Evolutionary conservation across 768 basidiomycete species (phyloP).

Genomic region (Calocybe indica): DNA sequence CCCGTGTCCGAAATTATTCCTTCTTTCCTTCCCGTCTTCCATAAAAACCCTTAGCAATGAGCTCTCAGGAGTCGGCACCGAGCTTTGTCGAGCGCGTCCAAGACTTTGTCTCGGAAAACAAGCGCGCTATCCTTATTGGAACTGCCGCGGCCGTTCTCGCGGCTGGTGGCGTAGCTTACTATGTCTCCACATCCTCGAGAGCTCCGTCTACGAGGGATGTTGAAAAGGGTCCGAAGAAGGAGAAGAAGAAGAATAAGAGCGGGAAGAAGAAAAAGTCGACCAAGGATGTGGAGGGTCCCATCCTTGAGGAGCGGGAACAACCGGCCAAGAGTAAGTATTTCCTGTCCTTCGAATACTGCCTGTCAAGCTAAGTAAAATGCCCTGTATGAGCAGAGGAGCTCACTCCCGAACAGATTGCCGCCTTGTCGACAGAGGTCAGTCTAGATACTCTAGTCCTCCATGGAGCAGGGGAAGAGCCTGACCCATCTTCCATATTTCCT

Average conservation of each 20-base stretch:
- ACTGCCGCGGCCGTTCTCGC: slow-evolving; percentile 68
- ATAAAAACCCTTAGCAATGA: too few relatives aligned
- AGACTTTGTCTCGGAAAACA: slow-evolving; percentile 71
- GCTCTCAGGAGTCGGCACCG: not conserved
- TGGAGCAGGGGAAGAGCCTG: not conserved
- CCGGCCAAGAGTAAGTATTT: slow-evolving; percentile 32
- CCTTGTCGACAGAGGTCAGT: slow-evolving; percentile 53
- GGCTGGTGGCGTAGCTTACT: slow-evolving; percentile 72
- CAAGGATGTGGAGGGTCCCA: slow-evolving; percentile 62
- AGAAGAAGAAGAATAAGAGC: slow-evolving; percentile 42
- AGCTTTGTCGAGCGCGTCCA: slow-evolving; percentile 57
- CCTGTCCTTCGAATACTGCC: slow-evolving; percentile 12
- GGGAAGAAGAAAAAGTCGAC: slow-evolving; percentile 50
- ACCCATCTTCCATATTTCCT: slow-evolving; percentile 4
- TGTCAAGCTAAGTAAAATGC: slow-evolving; percentile 10
- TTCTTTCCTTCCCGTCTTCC: too few relatives aligned
- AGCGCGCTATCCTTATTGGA: slow-evolving; percentile 66
- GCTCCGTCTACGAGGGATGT: slow-evolving; percentile 24
- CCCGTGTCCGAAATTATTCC: too few relatives aligned
- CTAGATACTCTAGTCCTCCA: slow-evolving; percentile 4
- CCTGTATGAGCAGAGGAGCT: slow-evolving; percentile 28
- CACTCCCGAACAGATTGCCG: slow-evolving; percentile 49
- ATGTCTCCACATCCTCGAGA: slow-evolving; percentile 51
- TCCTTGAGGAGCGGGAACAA: slow-evolving; percentile 66
- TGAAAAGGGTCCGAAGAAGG: slow-evolving; percentile 39